These are phyloP conservation scores for Arctium minus DNA, from an alignment of 129 eudicot species.

Conservation along the genomic window DNA sequence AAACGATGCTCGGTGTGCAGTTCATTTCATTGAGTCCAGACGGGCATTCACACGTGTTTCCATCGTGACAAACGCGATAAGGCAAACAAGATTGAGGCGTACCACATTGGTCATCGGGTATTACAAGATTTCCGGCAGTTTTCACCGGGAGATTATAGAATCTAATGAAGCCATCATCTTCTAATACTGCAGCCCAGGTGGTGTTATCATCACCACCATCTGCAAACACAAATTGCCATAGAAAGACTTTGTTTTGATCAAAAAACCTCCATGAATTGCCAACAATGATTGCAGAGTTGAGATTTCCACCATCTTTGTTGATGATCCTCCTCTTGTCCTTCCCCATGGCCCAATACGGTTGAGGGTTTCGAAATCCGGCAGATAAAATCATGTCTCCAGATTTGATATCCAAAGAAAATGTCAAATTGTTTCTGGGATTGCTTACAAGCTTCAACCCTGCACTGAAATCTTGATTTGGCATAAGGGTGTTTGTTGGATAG, in stretches of 20 bases:
- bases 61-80: slow-evolving; percentile 52
- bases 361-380: slow-evolving; percentile 56
- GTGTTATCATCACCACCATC: slow-evolving; percentile 31
- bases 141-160: slow-evolving; percentile 46
- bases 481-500: slow-evolving; percentile 62
- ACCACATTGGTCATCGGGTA: slow-evolving; percentile 58
- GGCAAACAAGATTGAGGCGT: slow-evolving; percentile 80
- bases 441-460: slow-evolving; percentile 68
- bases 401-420: slow-evolving; percentile 58
- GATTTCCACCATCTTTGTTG: slow-evolving; percentile 46
- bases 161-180: slow-evolving; percentile 52
- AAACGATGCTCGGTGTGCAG: slow-evolving; percentile 36
- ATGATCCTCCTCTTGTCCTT: slow-evolving; percentile 54
- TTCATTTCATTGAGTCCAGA: slow-evolving; percentile 28
- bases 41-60: slow-evolving; percentile 69
- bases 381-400: slow-evolving; percentile 64
- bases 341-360: slow-evolving; percentile 76
- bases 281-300: slow-evolving; percentile 36
- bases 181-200: slow-evolving; percentile 71
- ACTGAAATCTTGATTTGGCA: slow-evolving; percentile 57
- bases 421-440: slow-evolving; percentile 47
- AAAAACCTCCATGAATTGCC: slow-evolving; percentile 78
- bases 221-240: slow-evolving; percentile 59
- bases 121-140: slow-evolving; percentile 18
- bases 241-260: slow-evolving; percentile 48